A percentile compares a stretch with the other conserved stretches of the same genome.
These are phyloP conservation scores for Rhodosporidiobolus sp. DNA, from an alignment of 768 basidiomycete genomes.

Conservation along the genomic window DNA sequence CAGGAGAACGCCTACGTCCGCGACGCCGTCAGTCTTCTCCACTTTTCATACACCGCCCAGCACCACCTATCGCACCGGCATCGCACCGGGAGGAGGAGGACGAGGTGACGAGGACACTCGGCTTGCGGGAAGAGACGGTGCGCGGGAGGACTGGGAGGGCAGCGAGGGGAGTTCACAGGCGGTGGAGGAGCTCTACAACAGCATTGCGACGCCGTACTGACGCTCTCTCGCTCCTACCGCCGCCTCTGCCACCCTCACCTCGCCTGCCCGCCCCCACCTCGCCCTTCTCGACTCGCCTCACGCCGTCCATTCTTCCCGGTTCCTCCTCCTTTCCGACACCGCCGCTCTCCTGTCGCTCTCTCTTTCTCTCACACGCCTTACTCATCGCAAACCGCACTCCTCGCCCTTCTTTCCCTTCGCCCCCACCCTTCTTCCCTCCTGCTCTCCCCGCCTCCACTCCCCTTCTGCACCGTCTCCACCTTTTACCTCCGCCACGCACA, in stretches of 20 bases:
- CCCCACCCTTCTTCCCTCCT: background rate
- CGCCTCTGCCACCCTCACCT: background rate
- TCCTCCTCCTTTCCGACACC: background rate
- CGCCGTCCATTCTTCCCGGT: too few relatives aligned
- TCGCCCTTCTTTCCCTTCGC: too few relatives aligned
- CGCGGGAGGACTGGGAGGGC: background rate
- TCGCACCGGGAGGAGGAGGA: too few relatives aligned
- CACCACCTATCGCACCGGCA: too few relatives aligned
- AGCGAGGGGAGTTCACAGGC: background rate
- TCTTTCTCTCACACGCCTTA: too few relatives aligned
- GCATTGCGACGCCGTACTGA: background rate
- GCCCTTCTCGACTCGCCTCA: background rate
- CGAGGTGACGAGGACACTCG: background rate
- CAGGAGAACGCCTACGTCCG: conserved; percentile 35
- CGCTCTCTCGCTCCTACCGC: background rate
- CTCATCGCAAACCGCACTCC: background rate
- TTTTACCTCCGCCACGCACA: background rate
- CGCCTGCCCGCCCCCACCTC: background rate
- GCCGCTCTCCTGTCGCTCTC: background rate
- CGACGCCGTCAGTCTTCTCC: conserved; percentile 9
- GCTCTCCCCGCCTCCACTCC: background rate
- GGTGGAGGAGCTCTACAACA: background rate
- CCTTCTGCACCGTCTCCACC: background rate
- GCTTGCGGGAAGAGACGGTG: background rate
- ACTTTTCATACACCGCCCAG: background rate